Evolutionary conservation across 148 eudicot genomes (phyloP), one percentile per base, ranked within the genome.

Genomic region (Rhododendron vialii): DNA sequence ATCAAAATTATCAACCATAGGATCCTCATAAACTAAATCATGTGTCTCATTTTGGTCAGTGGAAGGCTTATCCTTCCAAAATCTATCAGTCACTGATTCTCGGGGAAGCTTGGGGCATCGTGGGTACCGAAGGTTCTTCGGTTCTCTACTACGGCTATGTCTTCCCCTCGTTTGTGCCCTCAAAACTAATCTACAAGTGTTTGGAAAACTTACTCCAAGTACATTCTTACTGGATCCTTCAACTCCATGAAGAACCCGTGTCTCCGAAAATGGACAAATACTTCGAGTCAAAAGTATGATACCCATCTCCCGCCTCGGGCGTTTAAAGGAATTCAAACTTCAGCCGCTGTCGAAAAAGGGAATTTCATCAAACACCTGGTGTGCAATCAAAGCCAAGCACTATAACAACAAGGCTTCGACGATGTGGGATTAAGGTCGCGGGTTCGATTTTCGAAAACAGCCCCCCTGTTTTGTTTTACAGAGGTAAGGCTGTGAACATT

Each of bases 61-160:
- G 51, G 65, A 53, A 33, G 74, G 51, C 41, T 85, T 77, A 83
- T 85, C 86, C 77, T 87, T 92, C 80, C 83, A 86, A 55, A 82
- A 87, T 61, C 80, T 87, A 82, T 88, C 86, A 38, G 79, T 33
- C 77, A 86, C 91, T n/a, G 83, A 80, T 47, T 93, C 91, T 47
- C 89, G 92, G 24, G 94, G 95, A 82, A 93, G 89, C 89, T 92
- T 92, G 84, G 91, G 81, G 41, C 91, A 90, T 3, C 93, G 92
- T 41, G 95, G 94, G 88, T 92, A 90, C 5, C 89, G 89, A 30
- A 90, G 89, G 85, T 91, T 90, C 85, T 93, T 93, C 1, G 92
- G 90, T 26, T 84, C 80, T 85, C 89, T 93, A 73, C 88, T 83
- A 13, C 43, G 28, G 84, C 87, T 80, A 20, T 74, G 53, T 80